Evolutionary conservation across 371 early-diverging fungal genomes (phyloP), one percentile per base, ranked within the genome.

Genomic region (Cokeromyces recurvatus): DNA sequence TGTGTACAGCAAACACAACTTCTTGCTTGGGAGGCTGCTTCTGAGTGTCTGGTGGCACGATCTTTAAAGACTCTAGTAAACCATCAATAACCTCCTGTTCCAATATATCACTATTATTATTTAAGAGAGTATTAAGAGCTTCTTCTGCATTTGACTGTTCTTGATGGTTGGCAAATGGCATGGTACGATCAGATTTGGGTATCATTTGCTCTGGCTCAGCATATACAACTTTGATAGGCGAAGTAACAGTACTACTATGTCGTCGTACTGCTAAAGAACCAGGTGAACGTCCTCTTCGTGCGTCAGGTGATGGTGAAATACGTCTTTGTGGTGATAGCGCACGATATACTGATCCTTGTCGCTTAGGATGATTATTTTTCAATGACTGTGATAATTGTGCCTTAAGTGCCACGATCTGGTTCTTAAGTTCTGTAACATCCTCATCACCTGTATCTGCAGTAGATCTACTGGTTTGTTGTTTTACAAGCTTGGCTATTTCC

Each of bases 1-100:
- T 66, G 51, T 95, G 94, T 7, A 95, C 92, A 0, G 95, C 95
- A 86, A 94, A 94, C 57, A 97, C 77, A 20, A 95, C 81, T 58
- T 95, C 94, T 52, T 90, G 86, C 52, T 78, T 67, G 32, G 81
- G 73, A 19, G 90, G 92, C 24, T 85, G 74, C 15, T 86, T 79
- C 46, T 89, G 89, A n/a, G 89, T 66, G 56, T 84, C 89, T 27
- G 92, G 92, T 24, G 91, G 74, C 6, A 93, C 91, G 43, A 95
- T 90, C 63, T 89, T 86, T 32, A 96, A 69, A 40, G 85, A 84
- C 29, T 29, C 8, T 37, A 97, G 85, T 21, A 97, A 73, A 23
- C 90, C 90, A 36, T 88, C 86, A 46, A 95, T 71, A 19, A 97
- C 78, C 68, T 96, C 96, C 23, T 89, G 81, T 45, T 91, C 87